Percentiles rank a stretch among this genome's conserved stretches.
phyloP scores from a whole-genome alignment of 2,329 filamentous ascomycete species.

The Diplodia intermedia region DNA sequence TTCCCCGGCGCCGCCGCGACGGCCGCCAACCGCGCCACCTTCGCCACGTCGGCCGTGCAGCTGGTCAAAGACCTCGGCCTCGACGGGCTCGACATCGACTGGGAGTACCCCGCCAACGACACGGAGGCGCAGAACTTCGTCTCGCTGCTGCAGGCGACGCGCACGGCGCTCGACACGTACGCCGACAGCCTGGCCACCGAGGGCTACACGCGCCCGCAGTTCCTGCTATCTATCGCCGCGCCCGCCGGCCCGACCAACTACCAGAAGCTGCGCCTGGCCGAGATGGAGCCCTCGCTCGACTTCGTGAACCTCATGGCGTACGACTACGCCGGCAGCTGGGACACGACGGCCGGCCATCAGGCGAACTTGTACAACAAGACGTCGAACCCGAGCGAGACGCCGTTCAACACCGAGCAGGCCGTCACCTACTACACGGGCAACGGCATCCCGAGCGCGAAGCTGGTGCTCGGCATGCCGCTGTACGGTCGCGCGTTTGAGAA shows the following conservation, averaged over 20 bases:
- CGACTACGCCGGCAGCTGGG: slow-evolving; percentile 78
- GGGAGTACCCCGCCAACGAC: slow-evolving; percentile 54
- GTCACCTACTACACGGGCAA: slow-evolving; percentile 72
- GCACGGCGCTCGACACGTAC: slow-evolving; percentile 51
- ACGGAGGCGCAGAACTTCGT: slow-evolving; percentile 51
- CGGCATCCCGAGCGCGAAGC: slow-evolving; percentile 69
- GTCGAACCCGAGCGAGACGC: slow-evolving; percentile 69
- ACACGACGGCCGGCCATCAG: slow-evolving; percentile 73
- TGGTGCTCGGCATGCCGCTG: slow-evolving; percentile 89
- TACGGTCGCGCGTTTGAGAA: slow-evolving; percentile 86
- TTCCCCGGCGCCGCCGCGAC: slow-evolving; percentile 75
- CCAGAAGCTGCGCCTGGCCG: slow-evolving; percentile 49
- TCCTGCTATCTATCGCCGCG: slow-evolving; percentile 54
- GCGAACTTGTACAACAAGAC: slow-evolving; percentile 74
- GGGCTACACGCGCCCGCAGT: slow-evolving; percentile 40
- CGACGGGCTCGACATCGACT: slow-evolving; percentile 57
- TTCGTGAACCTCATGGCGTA: slow-evolving; percentile 62
- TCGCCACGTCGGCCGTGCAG: slow-evolving; percentile 74
- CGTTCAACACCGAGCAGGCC: slow-evolving; percentile 77
- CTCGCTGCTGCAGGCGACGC: slow-evolving; percentile 48
- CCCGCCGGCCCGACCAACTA: slow-evolving; percentile 55
- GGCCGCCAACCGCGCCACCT: slow-evolving; percentile 65
- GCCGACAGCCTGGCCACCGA: slow-evolving; percentile 42
- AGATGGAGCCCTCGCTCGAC: slow-evolving; percentile 54
- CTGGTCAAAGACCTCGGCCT: slow-evolving; percentile 83